Percentiles rank a stretch among this genome's conserved stretches.
phyloP scores from a whole-genome alignment of 2,329 filamentous ascomycete genomes.

The Dothideomycetes sp. region DNA sequence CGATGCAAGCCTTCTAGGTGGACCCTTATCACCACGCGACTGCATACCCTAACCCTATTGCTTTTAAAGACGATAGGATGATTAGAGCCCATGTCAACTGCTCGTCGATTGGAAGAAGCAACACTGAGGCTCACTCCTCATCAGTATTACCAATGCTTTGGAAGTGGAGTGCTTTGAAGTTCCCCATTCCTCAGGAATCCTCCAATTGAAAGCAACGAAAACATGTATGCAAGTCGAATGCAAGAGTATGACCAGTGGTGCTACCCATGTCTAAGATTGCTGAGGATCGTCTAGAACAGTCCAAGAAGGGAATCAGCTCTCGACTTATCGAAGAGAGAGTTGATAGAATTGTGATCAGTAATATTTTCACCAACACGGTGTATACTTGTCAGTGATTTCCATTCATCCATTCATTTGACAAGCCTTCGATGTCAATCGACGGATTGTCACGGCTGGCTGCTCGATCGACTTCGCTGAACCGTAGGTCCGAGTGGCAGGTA shows the following conservation, averaged over 20 bases:
- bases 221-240: slow-evolving; percentile 8
- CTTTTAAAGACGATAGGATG: slow-evolving; percentile 3
- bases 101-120: slow-evolving; percentile 2
- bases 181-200: too few species aligned
- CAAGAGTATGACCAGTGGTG: slow-evolving; percentile 5
- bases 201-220: not conserved
- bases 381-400: too few species aligned
- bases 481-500: too few species aligned
- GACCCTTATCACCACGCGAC: slow-evolving; percentile 5
- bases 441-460: too few species aligned
- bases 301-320: too few species aligned
- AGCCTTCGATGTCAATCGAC: too few species aligned
- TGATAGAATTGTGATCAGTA: slow-evolving; percentile 4
- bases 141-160: not conserved
- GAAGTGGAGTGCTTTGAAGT: not conserved
- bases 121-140: not conserved
- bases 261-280: slow-evolving; percentile 7
- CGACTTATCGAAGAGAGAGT: too few species aligned
- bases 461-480: too few species aligned
- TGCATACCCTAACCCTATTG: too few species aligned
- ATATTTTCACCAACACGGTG: slow-evolving; percentile 11
- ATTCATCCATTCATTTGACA: too few species aligned
- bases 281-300: too few species aligned
- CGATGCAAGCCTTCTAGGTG: slow-evolving; percentile 2
- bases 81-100: not conserved